A percentile compares a stretch with the other conserved stretches of the same genome.
These are phyloP conservation scores for Rhizopogon roseolus DNA, from an alignment of 768 basidiomycete species.

Conservation along the genomic window DNA sequence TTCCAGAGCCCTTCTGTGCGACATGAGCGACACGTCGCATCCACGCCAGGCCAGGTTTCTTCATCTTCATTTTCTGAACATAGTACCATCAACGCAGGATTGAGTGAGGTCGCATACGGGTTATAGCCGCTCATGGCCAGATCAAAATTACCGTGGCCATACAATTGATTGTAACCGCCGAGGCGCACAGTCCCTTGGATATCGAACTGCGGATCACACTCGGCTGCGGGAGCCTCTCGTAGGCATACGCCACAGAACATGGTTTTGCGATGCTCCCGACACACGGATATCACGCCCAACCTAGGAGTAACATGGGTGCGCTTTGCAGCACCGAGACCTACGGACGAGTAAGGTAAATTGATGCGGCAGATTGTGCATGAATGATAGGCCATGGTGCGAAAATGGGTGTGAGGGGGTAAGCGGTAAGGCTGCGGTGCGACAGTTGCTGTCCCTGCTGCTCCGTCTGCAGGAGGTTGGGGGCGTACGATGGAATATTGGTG, in stretches of 20 bases:
- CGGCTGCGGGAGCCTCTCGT: conserved; percentile 49
- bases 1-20: conserved; percentile 64
- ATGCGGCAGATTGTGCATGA: conserved; percentile 69
- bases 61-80: conserved; percentile 72
- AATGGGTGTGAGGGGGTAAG: conserved; percentile 54
- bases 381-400: conserved; percentile 48
- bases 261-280: conserved; percentile 60
- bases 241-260: conserved; percentile 68
- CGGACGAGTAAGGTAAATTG: conserved; percentile 47
- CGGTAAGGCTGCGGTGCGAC: conserved; percentile 29
- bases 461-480: conserved; percentile 27
- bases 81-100: conserved; percentile 33
- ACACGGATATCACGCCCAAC: conserved; percentile 46
- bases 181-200: conserved; percentile 26
- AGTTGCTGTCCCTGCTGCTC: conserved; percentile 30
- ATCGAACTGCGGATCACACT: conserved; percentile 32
- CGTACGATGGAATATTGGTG: conserved; percentile 44
- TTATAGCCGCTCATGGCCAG: conserved; percentile 20
- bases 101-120: conserved; percentile 18
- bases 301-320: conserved; percentile 35
- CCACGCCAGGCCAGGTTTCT: conserved; percentile 58
- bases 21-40: conserved; percentile 66
- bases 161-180: conserved; percentile 27
- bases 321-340: conserved; percentile 51
- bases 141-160: conserved; percentile 15